Conservation (phyloP, 164 flowering plant species). For the Annona cherimola region DNA sequence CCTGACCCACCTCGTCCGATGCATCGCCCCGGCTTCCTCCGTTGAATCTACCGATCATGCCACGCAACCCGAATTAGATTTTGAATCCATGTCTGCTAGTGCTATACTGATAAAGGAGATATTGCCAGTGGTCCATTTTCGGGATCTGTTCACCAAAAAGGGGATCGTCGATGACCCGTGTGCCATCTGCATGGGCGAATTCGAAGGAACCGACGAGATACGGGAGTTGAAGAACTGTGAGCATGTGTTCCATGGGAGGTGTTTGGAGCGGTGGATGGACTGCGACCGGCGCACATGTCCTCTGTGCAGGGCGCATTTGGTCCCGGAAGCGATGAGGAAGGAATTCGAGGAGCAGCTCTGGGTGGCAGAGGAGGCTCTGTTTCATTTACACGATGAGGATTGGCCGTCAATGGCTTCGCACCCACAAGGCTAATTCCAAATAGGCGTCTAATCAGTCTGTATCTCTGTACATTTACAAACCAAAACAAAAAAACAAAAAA, state of each 20-base stretch:
- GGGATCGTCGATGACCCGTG: not conserved
- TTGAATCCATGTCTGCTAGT: not conserved
- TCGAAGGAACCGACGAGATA: conserved; percentile 50
- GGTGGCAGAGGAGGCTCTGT: not conserved
- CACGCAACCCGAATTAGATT: not conserved
- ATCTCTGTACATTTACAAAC: too few species aligned
- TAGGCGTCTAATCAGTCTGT: too few species aligned
- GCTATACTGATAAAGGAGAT: not conserved
- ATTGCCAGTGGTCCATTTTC: not conserved
- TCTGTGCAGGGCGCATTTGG: conserved; percentile 1
- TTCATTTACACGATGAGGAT: not conserved
- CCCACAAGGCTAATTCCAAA: too few species aligned
- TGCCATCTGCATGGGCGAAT: conserved; percentile 25
- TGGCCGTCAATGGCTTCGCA: not conserved
- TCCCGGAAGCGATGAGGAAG: not conserved
- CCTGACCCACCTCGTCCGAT: not conserved
- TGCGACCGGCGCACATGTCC: conserved; percentile 29
- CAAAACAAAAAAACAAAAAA: too few species aligned
- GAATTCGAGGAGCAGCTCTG: not conserved
- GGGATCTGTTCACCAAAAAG: not conserved
- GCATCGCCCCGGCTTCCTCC: not conserved
- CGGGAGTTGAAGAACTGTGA: conserved; percentile 53
- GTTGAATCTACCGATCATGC: too few species aligned
- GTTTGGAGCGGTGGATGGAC: conserved; percentile 81
- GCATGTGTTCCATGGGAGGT: conserved; percentile 62